Evolutionary conservation across 2,329 filamentous ascomycete species (phyloP), one percentile per base, ranked within the genome.

Genomic region (Blastomyces parvus): DNA sequence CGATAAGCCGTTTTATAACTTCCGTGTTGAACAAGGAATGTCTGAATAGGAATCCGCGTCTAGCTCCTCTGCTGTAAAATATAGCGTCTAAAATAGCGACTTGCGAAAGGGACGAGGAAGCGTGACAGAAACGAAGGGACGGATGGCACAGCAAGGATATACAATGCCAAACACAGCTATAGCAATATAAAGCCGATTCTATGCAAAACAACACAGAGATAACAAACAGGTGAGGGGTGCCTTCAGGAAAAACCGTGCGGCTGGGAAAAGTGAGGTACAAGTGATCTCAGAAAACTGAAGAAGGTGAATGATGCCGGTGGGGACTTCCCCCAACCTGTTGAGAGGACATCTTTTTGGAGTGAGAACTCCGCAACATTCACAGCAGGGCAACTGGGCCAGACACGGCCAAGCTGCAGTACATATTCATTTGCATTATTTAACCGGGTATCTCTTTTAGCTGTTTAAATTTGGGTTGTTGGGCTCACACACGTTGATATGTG

Each of bases 291-390:
- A n/a, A 27, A 36, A n/a, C 48, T 46, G 25, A 46, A 22, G 30
- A 46, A 40, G 57, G 25, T 59, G 42, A 59, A 59, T 59, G 38
- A 44, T 44, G 57, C 25, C 25, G 25, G 57, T 59, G 40, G 57
- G 57, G 57, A 48, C 57, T 59, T 48, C 57, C 57, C 57, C 57
- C 57, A 48, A 36, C 14, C 19, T 36, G 57, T 19, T 59, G 57
- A 59, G 57, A 48, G 33, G 57, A 36, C 57, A 59, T 59, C 40
- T 44, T 27, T 25, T 36, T 14, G 25, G 14, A 33, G 40, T 59
- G 57, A 7, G 5, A 48, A 33, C 2, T 48, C 17, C 46, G 25
- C 25, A 17, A n/a, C 17, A 46, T 22, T 48, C 42, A 46, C 42
- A 48, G 57, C 25, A 59, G n/a, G 25, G n/a, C 57, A 59, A 46